Conservation (phyloP, 2,329 filamentous ascomycete genomes). For the Talaromyces sp. region DNA sequence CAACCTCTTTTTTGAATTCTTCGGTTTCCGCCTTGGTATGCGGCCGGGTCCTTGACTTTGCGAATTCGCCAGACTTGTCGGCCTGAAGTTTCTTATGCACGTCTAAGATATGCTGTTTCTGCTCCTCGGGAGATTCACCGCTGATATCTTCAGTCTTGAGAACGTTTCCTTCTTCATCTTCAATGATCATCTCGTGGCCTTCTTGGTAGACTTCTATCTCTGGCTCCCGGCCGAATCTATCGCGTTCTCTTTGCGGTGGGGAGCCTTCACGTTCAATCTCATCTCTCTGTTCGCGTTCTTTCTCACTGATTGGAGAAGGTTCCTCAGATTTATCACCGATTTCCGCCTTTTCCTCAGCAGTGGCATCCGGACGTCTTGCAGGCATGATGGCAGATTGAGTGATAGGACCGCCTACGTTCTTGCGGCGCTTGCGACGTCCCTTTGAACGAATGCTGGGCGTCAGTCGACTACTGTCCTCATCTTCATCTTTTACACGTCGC, state of each 20-base stretch:
- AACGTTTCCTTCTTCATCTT: constrained; percentile 83
- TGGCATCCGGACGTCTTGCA: constrained; percentile 31
- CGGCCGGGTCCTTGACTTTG: constrained; percentile 40
- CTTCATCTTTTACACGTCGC: constrained; percentile 71
- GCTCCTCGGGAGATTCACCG: constrained; percentile 49
- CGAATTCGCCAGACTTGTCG: constrained; percentile 41
- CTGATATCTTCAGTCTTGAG: constrained; percentile 56
- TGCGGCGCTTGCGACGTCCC: constrained; percentile 58
- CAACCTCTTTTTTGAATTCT: constrained; percentile 34
- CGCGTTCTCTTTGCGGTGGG: constrained; percentile 28
- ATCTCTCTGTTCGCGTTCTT: constrained; percentile 21
- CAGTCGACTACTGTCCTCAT: constrained; percentile 41
- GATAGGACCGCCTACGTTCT: constrained; percentile 78
- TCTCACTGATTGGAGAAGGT: constrained; percentile 10
- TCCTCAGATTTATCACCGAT: constrained; percentile 13
- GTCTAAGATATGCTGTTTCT: constrained; percentile 51
- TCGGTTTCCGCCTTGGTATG: constrained; percentile 41
- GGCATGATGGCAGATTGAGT: constrained; percentile 86
- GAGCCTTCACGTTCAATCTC: constrained; percentile 31
- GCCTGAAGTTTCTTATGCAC: constrained; percentile 50
- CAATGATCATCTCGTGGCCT: constrained; percentile 70
- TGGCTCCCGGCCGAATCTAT: constrained; percentile 28
- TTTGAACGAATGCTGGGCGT: constrained; percentile 43
- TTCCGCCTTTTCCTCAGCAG: constrained; percentile 10
- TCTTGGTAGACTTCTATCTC: constrained; percentile 71